These are phyloP conservation scores for Echinochloa phyllopogon DNA, from an alignment of 176 grass and related monocot genomes.

Conservation along the genomic window DNA sequence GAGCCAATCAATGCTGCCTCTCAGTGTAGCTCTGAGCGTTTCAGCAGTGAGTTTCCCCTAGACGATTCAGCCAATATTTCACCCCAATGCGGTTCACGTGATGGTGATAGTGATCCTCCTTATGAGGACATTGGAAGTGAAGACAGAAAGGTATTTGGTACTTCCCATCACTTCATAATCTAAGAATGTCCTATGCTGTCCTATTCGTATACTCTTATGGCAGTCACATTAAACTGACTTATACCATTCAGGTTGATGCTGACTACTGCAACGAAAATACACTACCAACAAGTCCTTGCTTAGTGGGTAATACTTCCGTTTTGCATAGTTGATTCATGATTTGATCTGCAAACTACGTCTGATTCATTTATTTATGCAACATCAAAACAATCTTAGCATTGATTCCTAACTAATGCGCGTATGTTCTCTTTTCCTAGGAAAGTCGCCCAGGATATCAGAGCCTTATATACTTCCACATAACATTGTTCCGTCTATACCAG, in stretches of 20 bases:
- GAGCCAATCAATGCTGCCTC: conserved; percentile 25
- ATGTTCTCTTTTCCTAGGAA: conserved; percentile 51
- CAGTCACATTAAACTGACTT: conserved; percentile 25
- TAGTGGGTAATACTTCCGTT: conserved; percentile 58
- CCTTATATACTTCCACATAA: conserved; percentile 52
- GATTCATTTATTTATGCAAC: conserved; percentile 25
- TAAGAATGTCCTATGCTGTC: conserved; percentile 9
- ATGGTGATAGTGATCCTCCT: conserved; percentile 48
- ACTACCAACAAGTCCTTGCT: conserved; percentile 32
- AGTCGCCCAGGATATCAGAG: conserved; percentile 36
- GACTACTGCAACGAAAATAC: conserved; percentile 41
- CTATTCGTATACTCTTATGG: conserved; percentile 13
- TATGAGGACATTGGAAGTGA: conserved; percentile 43
- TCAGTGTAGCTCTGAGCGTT: conserved; percentile 45
- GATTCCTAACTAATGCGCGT: conserved; percentile 22
- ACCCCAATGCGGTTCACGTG: conserved; percentile 43
- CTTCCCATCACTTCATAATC: conserved; percentile 28
- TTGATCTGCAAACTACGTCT: conserved; percentile 22
- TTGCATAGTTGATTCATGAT: conserved; percentile 24
- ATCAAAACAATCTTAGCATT: conserved; percentile 11
- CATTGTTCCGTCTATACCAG: conserved; percentile 27
- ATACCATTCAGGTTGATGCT: conserved; percentile 66
- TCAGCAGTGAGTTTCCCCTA: not conserved
- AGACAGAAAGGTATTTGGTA: conserved; percentile 51
- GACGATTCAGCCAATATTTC: conserved; percentile 45